Conservation (phyloP, 768 basidiomycete genomes). For the Russula vinacea region DNA sequence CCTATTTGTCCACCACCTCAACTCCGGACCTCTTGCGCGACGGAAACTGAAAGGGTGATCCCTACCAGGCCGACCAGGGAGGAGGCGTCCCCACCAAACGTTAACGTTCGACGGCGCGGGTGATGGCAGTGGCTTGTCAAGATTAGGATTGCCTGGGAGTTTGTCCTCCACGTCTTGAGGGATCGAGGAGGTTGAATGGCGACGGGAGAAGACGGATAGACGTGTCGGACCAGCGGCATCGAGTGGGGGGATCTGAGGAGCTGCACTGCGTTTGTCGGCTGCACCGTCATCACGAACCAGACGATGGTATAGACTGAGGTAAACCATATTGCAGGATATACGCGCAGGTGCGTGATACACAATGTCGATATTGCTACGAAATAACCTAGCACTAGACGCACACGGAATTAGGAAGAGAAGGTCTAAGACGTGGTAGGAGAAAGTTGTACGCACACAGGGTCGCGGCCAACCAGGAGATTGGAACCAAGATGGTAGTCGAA, state of each 20-base stretch:
- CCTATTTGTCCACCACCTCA: constrained; percentile 7
- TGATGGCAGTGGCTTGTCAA: constrained; percentile 15
- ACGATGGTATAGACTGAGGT: constrained; percentile 49
- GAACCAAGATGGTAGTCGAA: constrained; percentile 34
- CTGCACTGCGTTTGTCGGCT: constrained; percentile 5
- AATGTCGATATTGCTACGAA: constrained; percentile 52
- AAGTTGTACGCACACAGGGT: constrained; percentile 33
- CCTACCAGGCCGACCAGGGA: constrained; percentile 22
- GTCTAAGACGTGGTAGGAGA: background rate
- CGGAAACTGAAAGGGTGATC: constrained; percentile 24
- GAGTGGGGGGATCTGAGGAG: constrained; percentile 27
- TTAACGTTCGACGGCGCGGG: background rate
- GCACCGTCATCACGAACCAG: constrained; percentile 48
- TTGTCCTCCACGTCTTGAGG: constrained; percentile 23
- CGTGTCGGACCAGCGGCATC: constrained; percentile 16
- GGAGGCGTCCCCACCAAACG: constrained; percentile 20
- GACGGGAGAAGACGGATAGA: constrained; percentile 29
- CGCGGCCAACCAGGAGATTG: constrained; percentile 36
- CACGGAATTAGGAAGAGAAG: background rate
- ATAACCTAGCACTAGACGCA: constrained; percentile 47
- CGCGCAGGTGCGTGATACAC: constrained; percentile 44
- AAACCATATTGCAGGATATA: constrained; percentile 51
- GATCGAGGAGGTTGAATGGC: constrained; percentile 22
- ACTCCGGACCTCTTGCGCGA: constrained; percentile 10
- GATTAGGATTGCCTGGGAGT: background rate